Percentiles rank a stretch among this genome's conserved stretches.
Evolutionary conservation across 805 yeast genomes (phyloP).

Genomic region (Huiozyma naganishii): DNA sequence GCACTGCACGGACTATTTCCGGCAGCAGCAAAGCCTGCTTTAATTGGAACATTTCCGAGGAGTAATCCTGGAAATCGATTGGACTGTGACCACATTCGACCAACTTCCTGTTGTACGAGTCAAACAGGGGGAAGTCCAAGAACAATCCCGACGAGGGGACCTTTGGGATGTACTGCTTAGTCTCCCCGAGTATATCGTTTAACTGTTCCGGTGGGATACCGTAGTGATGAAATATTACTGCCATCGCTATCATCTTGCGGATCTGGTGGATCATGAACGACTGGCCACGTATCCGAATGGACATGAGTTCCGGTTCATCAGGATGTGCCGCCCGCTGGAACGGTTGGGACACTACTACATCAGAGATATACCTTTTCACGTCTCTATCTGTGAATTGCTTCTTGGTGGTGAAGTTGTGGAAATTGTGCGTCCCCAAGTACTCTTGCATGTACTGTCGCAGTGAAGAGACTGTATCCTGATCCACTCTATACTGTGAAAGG

Average conservation of each 20-base stretch:
- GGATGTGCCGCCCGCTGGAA: constrained; percentile 40
- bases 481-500: neutral
- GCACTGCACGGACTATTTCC: constrained; percentile 72
- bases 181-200: constrained; percentile 44
- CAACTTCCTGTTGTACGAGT: constrained; percentile 57
- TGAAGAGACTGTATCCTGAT: neutral
- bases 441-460: constrained; percentile 28
- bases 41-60: constrained; percentile 63
- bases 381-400: constrained; percentile 56
- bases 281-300: constrained; percentile 87
- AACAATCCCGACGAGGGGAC: constrained; percentile 86
- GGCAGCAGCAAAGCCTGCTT: constrained; percentile 51
- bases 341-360: constrained; percentile 66
- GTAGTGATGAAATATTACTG: constrained; percentile 62
- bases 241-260: constrained; percentile 89
- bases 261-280: constrained; percentile 93
- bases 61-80: constrained; percentile 53
- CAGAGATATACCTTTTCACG: constrained; percentile 63
- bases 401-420: constrained; percentile 69
- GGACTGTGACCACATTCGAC: constrained; percentile 44
- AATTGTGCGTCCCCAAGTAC: constrained; percentile 84
- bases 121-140: constrained; percentile 77
- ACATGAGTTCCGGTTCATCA: constrained; percentile 54
- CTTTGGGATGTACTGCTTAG: constrained; percentile 64
- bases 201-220: constrained; percentile 64